Percentiles rank a stretch among this genome's conserved stretches.
Evolutionary conservation across 495 filamentous ascomycete genomes (phyloP).

Genomic region (Penicillium cataractarum): DNA sequence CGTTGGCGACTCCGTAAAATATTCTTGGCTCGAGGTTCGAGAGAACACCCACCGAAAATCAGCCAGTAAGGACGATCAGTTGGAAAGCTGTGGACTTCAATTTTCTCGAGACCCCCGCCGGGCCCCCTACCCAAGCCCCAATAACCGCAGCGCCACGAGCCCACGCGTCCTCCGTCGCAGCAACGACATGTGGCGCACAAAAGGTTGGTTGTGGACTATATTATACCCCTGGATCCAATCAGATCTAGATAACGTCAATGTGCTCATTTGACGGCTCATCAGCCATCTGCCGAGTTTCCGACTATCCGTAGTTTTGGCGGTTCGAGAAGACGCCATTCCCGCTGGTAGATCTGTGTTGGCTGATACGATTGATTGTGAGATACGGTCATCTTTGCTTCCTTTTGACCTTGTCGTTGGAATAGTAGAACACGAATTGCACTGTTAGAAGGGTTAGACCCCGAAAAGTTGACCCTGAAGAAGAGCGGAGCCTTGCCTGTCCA

Average conservation of each 20-base stretch:
- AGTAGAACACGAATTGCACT: background rate
- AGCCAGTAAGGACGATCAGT: background rate
- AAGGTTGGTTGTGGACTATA: background rate
- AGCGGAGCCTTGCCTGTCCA: constrained; percentile 4
- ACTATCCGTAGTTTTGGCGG: background rate
- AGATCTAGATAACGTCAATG: background rate
- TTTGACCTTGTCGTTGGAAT: background rate
- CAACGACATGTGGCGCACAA: constrained; percentile 14
- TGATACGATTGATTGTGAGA: background rate
- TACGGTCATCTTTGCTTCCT: background rate
- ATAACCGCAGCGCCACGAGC: constrained; percentile 16
- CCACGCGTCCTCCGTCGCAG: constrained; percentile 22
- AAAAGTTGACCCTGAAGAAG: background rate
- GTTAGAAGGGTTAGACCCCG: background rate
- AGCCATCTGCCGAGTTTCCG: background rate
- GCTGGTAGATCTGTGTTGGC: background rate
- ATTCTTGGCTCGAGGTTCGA: background rate
- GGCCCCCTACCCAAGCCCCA: background rate
- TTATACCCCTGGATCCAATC: constrained; percentile 6
- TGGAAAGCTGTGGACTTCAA: background rate
- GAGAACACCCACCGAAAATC: constrained; percentile 1
- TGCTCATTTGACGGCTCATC: constrained; percentile 1
- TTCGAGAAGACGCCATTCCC: background rate
- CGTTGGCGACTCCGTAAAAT: background rate
- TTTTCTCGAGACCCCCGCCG: too few species aligned